Evolutionary conservation across 2,329 filamentous ascomycete species (phyloP).

Genomic region (Drechslerella dactyloides): DNA sequence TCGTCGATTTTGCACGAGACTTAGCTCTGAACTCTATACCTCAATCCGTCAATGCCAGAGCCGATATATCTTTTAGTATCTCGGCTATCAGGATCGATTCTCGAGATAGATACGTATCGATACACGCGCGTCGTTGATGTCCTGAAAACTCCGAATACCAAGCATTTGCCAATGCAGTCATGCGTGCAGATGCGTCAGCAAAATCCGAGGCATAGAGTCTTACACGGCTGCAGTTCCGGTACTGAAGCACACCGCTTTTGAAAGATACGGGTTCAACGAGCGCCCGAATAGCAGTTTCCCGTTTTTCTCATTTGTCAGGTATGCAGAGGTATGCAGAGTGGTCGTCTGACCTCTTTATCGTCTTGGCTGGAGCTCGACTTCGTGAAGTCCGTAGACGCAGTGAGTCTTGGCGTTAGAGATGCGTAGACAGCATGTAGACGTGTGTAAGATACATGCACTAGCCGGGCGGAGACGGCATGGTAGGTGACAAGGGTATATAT

Average conservation of each 20-base stretch:
- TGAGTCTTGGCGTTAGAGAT: too few species aligned
- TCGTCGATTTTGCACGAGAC: too few species aligned
- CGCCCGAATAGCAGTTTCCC: conserved; percentile 31
- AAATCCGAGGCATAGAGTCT: conserved; percentile 39
- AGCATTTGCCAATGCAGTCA: background rate
- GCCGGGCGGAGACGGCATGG: too few species aligned
- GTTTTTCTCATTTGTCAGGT: conserved; percentile 23
- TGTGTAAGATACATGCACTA: too few species aligned
- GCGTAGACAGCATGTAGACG: too few species aligned
- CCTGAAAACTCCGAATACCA: background rate
- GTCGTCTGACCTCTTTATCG: conserved; percentile 24
- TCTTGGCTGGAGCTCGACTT: conserved; percentile 21
- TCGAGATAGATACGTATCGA: too few species aligned
- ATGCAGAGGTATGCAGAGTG: conserved; percentile 8
- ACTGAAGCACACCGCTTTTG: conserved; percentile 18
- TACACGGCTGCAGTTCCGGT: conserved; percentile 34
- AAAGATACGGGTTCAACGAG: conserved; percentile 33
- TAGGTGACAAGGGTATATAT: too few species aligned
- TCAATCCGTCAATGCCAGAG: too few species aligned
- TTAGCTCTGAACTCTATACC: too few species aligned
- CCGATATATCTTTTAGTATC: too few species aligned
- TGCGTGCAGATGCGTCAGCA: background rate
- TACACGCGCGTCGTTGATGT: too few species aligned
- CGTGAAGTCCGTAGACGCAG: background rate
- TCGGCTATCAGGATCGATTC: too few species aligned